Evolutionary conservation across 2,329 filamentous ascomycete species (phyloP).

Genomic region (Sarocladium brachiariae): DNA sequence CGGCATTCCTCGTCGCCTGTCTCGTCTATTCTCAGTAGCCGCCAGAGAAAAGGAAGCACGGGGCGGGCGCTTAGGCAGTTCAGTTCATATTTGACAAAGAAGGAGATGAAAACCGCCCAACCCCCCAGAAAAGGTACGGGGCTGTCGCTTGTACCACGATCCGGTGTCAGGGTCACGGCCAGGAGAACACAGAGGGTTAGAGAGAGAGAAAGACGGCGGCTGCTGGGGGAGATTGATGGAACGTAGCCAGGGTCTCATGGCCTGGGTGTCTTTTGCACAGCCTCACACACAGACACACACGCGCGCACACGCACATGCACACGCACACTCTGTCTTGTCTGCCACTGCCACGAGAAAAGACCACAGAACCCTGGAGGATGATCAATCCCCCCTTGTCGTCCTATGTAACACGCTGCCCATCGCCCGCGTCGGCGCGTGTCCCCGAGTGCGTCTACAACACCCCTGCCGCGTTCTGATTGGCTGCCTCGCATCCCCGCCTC

Average conservation of each 20-base stretch:
- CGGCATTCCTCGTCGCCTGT: background rate
- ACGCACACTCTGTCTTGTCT: no score
- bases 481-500: no score
- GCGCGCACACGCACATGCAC: no score
- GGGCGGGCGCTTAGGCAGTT: background rate
- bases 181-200: background rate
- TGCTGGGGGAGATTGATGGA: background rate
- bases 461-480: background rate
- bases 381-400: no score
- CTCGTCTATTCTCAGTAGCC: conserved; percentile 8
- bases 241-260: background rate
- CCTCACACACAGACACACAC: conserved; percentile 3
- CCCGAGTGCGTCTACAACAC: no score
- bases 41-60: background rate
- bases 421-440: no score
- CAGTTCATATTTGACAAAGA: background rate
- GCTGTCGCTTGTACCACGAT: no score
- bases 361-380: no score
- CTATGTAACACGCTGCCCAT: no score
- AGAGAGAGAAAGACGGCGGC: background rate
- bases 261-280: background rate
- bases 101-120: no score
- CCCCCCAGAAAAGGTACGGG: no score
- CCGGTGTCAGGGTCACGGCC: background rate
- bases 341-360: no score